Evolutionary conservation across 2,329 filamentous ascomycete species (phyloP).

Genomic region (Aspergillus phoenicis): DNA sequence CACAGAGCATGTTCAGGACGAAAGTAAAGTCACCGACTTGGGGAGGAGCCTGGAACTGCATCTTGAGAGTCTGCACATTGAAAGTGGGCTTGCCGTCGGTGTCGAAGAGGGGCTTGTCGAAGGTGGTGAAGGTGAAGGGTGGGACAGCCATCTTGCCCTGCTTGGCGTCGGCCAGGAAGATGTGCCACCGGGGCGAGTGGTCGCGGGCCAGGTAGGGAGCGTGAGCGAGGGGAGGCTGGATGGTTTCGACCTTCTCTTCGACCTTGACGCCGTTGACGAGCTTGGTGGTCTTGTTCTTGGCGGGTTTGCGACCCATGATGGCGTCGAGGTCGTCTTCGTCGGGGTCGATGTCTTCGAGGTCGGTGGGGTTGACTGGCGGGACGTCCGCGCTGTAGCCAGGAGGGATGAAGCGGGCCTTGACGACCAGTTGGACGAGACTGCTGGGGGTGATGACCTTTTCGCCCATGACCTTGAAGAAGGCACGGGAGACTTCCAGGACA

Average conservation of each 20-base stretch:
- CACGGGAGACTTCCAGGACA: conserved; percentile 79
- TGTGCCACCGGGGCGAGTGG: conserved; percentile 86
- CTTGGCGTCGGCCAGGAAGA: conserved; percentile 92
- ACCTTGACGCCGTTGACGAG: conserved; percentile 53
- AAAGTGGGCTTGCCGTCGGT: conserved; percentile 84
- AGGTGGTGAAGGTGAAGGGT: conserved; percentile 90
- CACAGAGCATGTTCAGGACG: conserved; percentile 88
- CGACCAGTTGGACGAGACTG: conserved; percentile 87
- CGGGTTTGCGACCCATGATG: conserved; percentile 69
- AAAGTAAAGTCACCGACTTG: conserved; percentile 93
- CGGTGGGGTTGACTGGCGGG: conserved; percentile 72
- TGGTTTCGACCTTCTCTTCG: conserved; percentile 62
- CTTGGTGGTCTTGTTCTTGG: conserved; percentile 67
- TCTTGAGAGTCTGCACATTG: conserved; percentile 93
- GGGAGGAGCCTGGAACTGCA: conserved; percentile 92
- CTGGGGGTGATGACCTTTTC: conserved; percentile 91
- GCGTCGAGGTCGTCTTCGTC: conserved; percentile 91
- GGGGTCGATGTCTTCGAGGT: conserved; percentile 88
- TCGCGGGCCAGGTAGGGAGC: conserved; percentile 90
- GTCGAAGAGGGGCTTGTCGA: conserved; percentile 85
- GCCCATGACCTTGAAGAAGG: conserved; percentile 97
- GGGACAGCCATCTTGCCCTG: conserved; percentile 95
- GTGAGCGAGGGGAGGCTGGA: conserved; percentile 82
- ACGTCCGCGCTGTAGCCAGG: conserved; percentile 72
- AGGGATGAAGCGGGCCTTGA: conserved; percentile 92